A percentile compares a stretch with the other conserved stretches of the same genome.
Evolutionary conservation across 164 flowering plant species (phyloP).

Genomic region (Macadamia tetraphylla): DNA sequence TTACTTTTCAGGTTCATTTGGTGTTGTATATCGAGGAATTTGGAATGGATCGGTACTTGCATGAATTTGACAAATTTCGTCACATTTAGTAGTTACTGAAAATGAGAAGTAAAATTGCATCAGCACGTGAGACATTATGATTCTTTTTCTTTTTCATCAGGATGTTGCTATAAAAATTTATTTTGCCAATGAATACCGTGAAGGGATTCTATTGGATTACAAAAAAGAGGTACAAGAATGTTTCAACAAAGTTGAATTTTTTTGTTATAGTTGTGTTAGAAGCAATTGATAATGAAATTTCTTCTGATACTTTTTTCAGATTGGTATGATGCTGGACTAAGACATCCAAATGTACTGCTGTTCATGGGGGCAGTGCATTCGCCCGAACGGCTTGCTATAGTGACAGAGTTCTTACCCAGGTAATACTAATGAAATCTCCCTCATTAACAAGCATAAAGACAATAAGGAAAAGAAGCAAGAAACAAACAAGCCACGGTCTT

Average conservation of each 20-base stretch:
- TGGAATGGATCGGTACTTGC: slow-evolving; percentile 77
- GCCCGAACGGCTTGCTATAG: slow-evolving; percentile 63
- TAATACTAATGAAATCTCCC: slow-evolving; percentile 15
- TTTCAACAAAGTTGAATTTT: not conserved
- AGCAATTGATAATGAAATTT: not conserved
- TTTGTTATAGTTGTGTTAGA: too few species aligned
- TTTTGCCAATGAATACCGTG: slow-evolving; percentile 41
- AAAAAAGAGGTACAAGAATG: slow-evolving; percentile 34
- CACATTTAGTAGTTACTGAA: too few species aligned
- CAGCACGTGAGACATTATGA: not conserved
- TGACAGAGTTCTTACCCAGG: slow-evolving; percentile 81
- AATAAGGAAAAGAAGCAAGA: not conserved
- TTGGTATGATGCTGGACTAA: slow-evolving; percentile 67
- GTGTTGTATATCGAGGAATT: slow-evolving; percentile 66
- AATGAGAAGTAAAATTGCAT: too few species aligned
- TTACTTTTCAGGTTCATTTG: slow-evolving; percentile 57
- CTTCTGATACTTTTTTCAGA: slow-evolving; percentile 27
- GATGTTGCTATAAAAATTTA: slow-evolving; percentile 85
- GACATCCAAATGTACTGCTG: slow-evolving; percentile 87
- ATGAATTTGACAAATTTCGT: slow-evolving; percentile 3
- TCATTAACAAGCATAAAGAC: not conserved
- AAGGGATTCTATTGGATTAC: slow-evolving; percentile 51
- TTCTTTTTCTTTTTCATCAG: slow-evolving; percentile 26
- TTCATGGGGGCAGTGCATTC: slow-evolving; percentile 88
- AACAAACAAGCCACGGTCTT: not conserved